phyloP scores from a whole-genome alignment of 352 stramenopile genomes.

The Globisporangium echinulatum region DNA sequence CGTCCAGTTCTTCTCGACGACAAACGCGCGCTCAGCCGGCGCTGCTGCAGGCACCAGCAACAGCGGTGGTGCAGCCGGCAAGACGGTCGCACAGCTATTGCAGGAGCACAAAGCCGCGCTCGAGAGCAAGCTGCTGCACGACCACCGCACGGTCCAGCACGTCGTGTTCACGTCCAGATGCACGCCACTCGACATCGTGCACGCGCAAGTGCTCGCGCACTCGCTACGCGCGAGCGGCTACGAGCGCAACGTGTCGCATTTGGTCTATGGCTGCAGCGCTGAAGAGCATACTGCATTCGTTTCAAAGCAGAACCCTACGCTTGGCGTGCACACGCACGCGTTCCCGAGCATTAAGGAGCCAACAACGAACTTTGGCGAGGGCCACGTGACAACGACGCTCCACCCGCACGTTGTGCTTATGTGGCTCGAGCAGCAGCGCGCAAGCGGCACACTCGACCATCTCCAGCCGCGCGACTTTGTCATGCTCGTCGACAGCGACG shows the following conservation, averaged over 20 bases:
- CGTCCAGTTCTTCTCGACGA: constrained; percentile 49
- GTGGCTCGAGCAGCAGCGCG: constrained; percentile 38
- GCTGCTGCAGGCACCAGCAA: neutral
- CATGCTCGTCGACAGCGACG: constrained; percentile 75
- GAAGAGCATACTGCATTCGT: constrained; percentile 27
- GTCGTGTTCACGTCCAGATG: constrained; percentile 77
- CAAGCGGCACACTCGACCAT: constrained; percentile 24
- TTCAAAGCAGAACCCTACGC: constrained; percentile 39
- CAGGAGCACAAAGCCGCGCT: constrained; percentile 8
- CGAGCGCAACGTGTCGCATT: constrained; percentile 50
- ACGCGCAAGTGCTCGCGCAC: constrained; percentile 63
- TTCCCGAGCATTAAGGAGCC: constrained; percentile 27
- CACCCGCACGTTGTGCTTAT: constrained; percentile 47
- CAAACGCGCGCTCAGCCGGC: constrained; percentile 20
- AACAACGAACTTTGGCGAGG: constrained; percentile 47
- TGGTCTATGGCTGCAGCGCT: constrained; percentile 66
- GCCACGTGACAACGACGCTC: constrained; percentile 53
- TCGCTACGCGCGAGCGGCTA: constrained; percentile 53
- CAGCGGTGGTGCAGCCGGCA: too few species aligned
- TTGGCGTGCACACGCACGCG: constrained; percentile 37
- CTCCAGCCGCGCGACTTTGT: constrained; percentile 56
- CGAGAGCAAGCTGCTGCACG: constrained; percentile 22
- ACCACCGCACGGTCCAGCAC: constrained; percentile 54
- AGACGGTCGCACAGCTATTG: neutral
- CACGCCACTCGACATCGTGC: constrained; percentile 51